Percentiles rank a stretch among this genome's conserved stretches.
Conservation (phyloP, 495 filamentous ascomycete genomes). For the Hypoxylon lienhwacheense region DNA sequence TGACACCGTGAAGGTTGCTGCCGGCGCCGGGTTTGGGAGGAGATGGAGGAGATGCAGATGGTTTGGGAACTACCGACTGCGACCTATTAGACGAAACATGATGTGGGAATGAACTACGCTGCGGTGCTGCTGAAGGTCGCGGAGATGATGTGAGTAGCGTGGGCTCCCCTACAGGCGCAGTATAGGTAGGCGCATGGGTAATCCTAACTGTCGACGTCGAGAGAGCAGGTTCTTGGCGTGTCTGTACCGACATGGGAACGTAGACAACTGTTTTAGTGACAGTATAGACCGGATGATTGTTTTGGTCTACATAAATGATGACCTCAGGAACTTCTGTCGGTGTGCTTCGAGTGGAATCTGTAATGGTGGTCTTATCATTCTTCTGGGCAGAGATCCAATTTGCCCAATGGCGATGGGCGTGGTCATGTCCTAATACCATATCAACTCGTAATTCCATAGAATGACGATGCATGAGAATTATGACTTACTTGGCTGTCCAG, state of each 20-base stretch:
- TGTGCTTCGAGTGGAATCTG: constrained; percentile 17
- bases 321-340: constrained; percentile 48
- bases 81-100: constrained; percentile 19
- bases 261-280: constrained; percentile 37
- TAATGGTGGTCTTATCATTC: constrained; percentile 31
- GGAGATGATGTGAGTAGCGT: constrained; percentile 8
- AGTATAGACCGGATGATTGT: constrained; percentile 57
- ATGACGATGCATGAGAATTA: not conserved
- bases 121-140: not conserved
- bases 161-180: constrained; percentile 5
- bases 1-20: constrained; percentile 56
- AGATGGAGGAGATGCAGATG: constrained; percentile 14
- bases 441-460: constrained; percentile 7
- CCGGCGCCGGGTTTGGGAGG: constrained; percentile 10
- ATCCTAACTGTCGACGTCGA: constrained; percentile 10
- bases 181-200: constrained; percentile 18
- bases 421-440: constrained; percentile 23
- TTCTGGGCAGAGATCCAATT: constrained; percentile 16
- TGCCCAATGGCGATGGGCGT: constrained; percentile 30
- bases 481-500: constrained; percentile 37
- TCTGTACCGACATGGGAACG: constrained; percentile 28
- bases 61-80: constrained; percentile 11
- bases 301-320: constrained; percentile 65
- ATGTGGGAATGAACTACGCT: constrained; percentile 17
- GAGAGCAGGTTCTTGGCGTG: constrained; percentile 4